Percentiles rank a stretch among this genome's conserved stretches.
Conservation (phyloP, 345 rosid species). For the Acer saccharum region DNA sequence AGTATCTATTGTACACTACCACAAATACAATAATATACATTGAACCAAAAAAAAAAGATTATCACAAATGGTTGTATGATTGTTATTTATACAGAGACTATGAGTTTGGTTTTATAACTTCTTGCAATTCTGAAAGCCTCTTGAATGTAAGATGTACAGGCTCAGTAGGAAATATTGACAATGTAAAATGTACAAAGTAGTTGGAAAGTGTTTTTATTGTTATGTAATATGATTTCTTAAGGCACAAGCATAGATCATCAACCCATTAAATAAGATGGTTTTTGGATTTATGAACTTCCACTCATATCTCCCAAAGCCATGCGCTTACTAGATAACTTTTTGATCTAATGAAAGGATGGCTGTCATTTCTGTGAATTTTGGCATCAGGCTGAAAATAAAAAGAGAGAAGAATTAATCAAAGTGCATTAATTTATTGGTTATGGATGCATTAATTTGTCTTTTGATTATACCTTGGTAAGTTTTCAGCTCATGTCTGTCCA, state of each 20-base stretch:
- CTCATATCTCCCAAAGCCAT: not conserved
- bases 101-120: not conserved
- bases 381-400: not conserved
- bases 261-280: not conserved
- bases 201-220: not conserved
- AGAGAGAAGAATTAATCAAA: not conserved
- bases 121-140: not conserved
- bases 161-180: not conserved
- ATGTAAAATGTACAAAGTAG: not conserved
- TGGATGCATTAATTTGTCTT: not conserved
- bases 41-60: not conserved
- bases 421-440: not conserved
- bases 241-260: not conserved
- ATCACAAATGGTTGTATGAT: not conserved
- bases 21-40: not conserved
- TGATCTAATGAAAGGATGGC: not conserved
- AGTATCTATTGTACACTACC: not conserved
- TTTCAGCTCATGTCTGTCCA: not conserved
- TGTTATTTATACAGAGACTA: not conserved
- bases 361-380: slow-evolving; percentile 6
- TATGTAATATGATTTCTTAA: not conserved
- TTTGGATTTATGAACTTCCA: not conserved
- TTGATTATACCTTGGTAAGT: not conserved
- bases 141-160: not conserved
- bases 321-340: not conserved